Evolutionary conservation across 2,329 filamentous ascomycete genomes (phyloP), one percentile per base, ranked within the genome.

Genomic region (Epichloe glyceriae): DNA sequence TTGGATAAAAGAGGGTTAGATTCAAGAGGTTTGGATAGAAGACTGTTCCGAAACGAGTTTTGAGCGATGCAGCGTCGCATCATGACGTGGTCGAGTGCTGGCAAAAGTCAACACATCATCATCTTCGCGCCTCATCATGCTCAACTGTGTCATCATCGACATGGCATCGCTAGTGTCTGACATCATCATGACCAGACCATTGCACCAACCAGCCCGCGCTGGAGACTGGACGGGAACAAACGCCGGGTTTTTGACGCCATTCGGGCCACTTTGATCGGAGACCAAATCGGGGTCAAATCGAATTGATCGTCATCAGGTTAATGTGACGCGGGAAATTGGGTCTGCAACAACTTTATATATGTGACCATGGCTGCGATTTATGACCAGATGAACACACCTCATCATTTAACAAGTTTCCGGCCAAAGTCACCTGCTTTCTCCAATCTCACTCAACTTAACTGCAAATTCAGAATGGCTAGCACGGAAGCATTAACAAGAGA

Each of bases 401-500:
- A 1, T 11, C 30, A 45, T 12, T 33, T 8, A 3, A 11, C 20
- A 30, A 47, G 15, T 47, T 22, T 4, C 6, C 4, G 5, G 4
- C 34, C 10, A 33, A 4, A 34, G 3, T 45, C 34, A 8, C n/a
- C 19, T 12, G 2, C 14, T 6, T 40, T 33, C n/a, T 11, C 22
- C 3, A 40, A 19, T 40, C 38, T 44, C 11, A 30, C 8, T n/a
- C 39, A 3, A 35, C 11, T 12, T 19, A 17, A 49, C 12, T 19
- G 35, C 26, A 20, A 5, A 17, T 39, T 26, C 51, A 52, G 14
- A 34, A 53, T 52, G 51, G 30, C 51, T 37, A 52, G 47, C 45
- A 52, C 52, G 12, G 54, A 54, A 49, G 54, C 61, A 45, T 65
- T 72, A 53, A 63, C 64, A 15, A 61, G 66, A 20, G 57, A 67